Evolutionary conservation across 495 filamentous ascomycete genomes (phyloP).

Genomic region (Penicillium herquei): DNA sequence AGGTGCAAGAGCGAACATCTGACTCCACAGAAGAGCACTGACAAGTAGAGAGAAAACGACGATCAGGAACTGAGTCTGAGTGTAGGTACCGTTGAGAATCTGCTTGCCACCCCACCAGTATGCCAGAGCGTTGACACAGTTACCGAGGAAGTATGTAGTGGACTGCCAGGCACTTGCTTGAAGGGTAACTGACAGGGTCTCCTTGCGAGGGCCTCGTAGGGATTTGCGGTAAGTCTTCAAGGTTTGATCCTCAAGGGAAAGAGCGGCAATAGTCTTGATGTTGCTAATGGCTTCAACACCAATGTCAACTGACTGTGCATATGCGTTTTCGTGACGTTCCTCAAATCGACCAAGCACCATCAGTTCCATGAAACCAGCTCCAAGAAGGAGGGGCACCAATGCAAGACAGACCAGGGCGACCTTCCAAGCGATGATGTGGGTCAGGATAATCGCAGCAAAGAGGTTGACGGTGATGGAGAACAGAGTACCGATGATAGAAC

Average conservation of each 20-base stretch:
- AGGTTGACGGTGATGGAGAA: slow-evolving; percentile 47
- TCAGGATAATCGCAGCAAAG: slow-evolving; percentile 42
- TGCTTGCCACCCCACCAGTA: slow-evolving; percentile 71
- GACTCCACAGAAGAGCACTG: slow-evolving; percentile 59
- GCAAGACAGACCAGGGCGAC: slow-evolving; percentile 41
- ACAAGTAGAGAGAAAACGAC: slow-evolving; percentile 47
- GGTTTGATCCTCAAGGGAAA: slow-evolving; percentile 46
- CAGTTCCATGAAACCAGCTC: slow-evolving; percentile 52
- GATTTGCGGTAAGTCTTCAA: slow-evolving; percentile 39
- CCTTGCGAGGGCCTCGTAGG: slow-evolving; percentile 42
- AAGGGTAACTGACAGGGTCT: slow-evolving; percentile 45
- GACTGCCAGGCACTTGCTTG: slow-evolving; percentile 54
- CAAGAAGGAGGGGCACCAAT: slow-evolving; percentile 43
- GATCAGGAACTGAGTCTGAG: slow-evolving; percentile 61
- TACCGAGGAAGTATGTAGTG: slow-evolving; percentile 50
- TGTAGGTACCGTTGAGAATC: slow-evolving; percentile 56
- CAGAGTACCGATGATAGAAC: slow-evolving; percentile 44
- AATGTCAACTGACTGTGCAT: slow-evolving; percentile 49
- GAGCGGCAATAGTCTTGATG: slow-evolving; percentile 54
- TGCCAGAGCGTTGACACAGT: slow-evolving; percentile 60
- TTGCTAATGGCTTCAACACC: slow-evolving; percentile 50
- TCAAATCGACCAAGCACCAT: slow-evolving; percentile 53
- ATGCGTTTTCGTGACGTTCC: slow-evolving; percentile 56
- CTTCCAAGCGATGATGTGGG: slow-evolving; percentile 45
- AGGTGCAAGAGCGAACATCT: slow-evolving; percentile 65